Evolutionary conservation across 495 filamentous ascomycete genomes (phyloP).

Genomic region (Patellaria atrata): DNA sequence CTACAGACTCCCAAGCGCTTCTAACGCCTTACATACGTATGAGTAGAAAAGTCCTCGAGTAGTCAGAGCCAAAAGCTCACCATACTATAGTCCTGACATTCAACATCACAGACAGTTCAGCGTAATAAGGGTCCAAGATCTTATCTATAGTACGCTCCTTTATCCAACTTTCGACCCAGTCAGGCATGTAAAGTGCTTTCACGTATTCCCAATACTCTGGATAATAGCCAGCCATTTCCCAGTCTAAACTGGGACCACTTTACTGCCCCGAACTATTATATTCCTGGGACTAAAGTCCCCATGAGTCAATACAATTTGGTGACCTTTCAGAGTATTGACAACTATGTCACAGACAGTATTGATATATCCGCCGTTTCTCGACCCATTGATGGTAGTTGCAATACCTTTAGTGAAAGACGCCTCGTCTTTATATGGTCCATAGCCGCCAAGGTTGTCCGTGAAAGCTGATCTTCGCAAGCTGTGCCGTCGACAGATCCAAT

Average conservation of each 20-base stretch:
- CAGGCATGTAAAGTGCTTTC: constrained; percentile 21
- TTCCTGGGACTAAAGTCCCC: constrained; percentile 33
- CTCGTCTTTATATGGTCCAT: constrained; percentile 12
- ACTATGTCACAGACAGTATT: constrained; percentile 11
- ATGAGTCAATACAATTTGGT: constrained; percentile 26
- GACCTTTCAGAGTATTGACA: constrained; percentile 5
- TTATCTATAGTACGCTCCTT: constrained; percentile 12
- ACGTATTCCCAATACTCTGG: constrained; percentile 31
- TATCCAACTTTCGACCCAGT: constrained; percentile 7
- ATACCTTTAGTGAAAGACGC: constrained; percentile 11
- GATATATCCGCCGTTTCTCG: constrained; percentile 7
- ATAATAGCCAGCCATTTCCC: constrained; percentile 29
- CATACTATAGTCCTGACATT: constrained; percentile 9
- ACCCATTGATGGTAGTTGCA: constrained; percentile 8
- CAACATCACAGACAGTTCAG: constrained; percentile 11
- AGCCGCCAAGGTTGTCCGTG: constrained; percentile 10
- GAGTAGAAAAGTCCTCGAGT: too few species aligned
- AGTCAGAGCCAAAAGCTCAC: too few species aligned
- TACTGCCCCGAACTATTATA: constrained; percentile 28
- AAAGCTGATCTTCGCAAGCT: constrained; percentile 14
- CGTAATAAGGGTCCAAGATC: constrained; percentile 8
- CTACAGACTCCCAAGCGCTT: too few species aligned
- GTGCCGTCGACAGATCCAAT: constrained; percentile 14
- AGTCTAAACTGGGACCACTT: constrained; percentile 25
- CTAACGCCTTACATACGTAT: too few species aligned